Conservation (phyloP, 73 alveolate genomes). For the Blepharisma stoltei region DNA sequence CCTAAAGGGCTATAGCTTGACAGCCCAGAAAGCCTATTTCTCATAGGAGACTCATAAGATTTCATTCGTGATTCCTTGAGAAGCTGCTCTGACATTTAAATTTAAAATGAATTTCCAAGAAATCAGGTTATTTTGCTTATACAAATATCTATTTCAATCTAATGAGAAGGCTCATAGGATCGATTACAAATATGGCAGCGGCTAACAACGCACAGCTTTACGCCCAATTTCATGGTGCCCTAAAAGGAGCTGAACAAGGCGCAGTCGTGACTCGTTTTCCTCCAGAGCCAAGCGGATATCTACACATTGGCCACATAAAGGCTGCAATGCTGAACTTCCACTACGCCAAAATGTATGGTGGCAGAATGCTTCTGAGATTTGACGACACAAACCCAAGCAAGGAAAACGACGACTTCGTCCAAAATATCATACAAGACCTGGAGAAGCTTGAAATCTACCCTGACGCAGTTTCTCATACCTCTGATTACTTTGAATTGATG, state of each 20-base stretch:
- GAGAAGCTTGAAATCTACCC: slow-evolving; percentile 77
- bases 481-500: slow-evolving; percentile 76
- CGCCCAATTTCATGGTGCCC: neutral
- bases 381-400: slow-evolving; percentile 98
- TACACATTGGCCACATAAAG: slow-evolving; percentile 97
- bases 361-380: slow-evolving; percentile 95
- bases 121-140: too few relatives aligned
- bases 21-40: too few relatives aligned
- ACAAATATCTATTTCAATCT: too few relatives aligned
- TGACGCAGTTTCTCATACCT: slow-evolving; percentile 80
- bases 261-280: slow-evolving; percentile 97
- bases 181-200: neutral
- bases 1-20: too few relatives aligned
- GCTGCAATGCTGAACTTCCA: slow-evolving; percentile 98
- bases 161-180: neutral
- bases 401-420: slow-evolving; percentile 88
- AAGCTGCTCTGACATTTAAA: too few relatives aligned
- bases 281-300: slow-evolving; percentile 92
- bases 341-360: slow-evolving; percentile 91
- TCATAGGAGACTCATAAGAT: too few relatives aligned
- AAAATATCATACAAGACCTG: slow-evolving; percentile 78
- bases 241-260: slow-evolving; percentile 54
- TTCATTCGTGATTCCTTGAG: too few relatives aligned
- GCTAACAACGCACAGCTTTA: slow-evolving; percentile 16
- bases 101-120: too few relatives aligned